These are phyloP conservation scores for Akanthomyces muscarius DNA, from an alignment of 2,329 filamentous ascomycete genomes.

Conservation along the genomic window DNA sequence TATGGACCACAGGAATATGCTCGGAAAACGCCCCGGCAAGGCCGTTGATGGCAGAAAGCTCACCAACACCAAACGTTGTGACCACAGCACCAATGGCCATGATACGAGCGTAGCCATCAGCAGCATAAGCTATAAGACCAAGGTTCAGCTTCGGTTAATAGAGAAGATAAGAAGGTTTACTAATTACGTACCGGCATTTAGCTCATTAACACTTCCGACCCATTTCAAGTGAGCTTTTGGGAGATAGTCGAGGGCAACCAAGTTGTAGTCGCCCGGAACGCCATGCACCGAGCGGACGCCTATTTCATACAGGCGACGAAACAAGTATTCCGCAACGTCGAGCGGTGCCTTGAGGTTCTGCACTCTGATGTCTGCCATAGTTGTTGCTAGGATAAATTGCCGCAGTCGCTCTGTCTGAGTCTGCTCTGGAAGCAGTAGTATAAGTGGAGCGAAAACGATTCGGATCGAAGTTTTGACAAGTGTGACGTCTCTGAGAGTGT, in stretches of 20 bases:
- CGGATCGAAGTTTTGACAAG: constrained; percentile 19
- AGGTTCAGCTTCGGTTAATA: neutral
- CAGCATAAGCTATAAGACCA: constrained; percentile 58
- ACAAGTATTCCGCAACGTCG: constrained; percentile 65
- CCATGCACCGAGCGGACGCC: constrained; percentile 64
- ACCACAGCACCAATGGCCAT: constrained; percentile 67
- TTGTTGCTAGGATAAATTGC: constrained; percentile 19
- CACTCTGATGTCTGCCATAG: constrained; percentile 37
- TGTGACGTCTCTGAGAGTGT: neutral
- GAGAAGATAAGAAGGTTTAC: no score
- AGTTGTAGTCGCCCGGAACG: constrained; percentile 70
- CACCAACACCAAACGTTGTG: constrained; percentile 73
- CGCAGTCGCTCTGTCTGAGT: neutral
- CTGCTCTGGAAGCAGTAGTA: neutral
- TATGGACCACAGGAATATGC: constrained; percentile 67
- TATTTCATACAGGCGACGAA: constrained; percentile 59
- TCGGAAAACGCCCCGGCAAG: constrained; percentile 72
- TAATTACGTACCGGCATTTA: constrained; percentile 57
- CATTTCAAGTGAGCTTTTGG: constrained; percentile 55
- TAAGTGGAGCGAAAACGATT: constrained; percentile 6
- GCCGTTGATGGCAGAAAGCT: constrained; percentile 70
- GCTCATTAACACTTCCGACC: constrained; percentile 68
- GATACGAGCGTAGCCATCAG: constrained; percentile 74
- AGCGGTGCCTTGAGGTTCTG: constrained; percentile 45
- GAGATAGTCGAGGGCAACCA: constrained; percentile 64